Conservation (phyloP, 2,329 filamentous ascomycete genomes). For the Teratosphaeria zuluensis region DNA sequence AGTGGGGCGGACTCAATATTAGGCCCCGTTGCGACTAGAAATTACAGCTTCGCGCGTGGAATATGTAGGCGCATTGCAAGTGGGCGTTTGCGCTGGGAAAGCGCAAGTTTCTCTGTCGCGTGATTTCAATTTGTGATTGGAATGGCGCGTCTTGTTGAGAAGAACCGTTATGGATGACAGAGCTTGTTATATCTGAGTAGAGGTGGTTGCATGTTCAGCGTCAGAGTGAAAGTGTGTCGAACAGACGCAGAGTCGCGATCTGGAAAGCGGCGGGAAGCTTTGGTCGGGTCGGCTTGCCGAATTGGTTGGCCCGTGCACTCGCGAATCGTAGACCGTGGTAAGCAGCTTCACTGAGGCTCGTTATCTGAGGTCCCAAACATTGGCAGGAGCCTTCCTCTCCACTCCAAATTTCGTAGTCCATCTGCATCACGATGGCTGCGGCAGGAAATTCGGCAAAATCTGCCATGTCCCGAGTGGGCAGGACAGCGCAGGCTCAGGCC, state of each 20-base stretch:
- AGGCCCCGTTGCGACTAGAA: not conserved
- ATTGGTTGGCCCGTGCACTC: not conserved
- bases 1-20: not conserved
- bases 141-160: not conserved
- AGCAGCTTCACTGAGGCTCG: not conserved
- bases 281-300: not conserved
- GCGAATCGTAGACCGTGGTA: not conserved
- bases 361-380: not conserved
- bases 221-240: not conserved
- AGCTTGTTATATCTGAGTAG: not conserved
- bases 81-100: not conserved
- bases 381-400: not conserved
- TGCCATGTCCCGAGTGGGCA: slow-evolving; percentile 4
- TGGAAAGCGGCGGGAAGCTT: not conserved
- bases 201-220: not conserved
- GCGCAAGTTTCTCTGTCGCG: not conserved
- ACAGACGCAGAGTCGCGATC: not conserved
- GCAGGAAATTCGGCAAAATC: slow-evolving; percentile 4
- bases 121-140: not conserved
- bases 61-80: not conserved
- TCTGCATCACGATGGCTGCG: slow-evolving; percentile 1
- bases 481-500: slow-evolving; percentile 4
- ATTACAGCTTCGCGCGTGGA: not conserved
- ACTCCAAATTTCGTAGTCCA: not conserved
- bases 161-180: not conserved